Conservation (phyloP, 805 yeast genomes). For the Komagataella pseudopastoris region DNA sequence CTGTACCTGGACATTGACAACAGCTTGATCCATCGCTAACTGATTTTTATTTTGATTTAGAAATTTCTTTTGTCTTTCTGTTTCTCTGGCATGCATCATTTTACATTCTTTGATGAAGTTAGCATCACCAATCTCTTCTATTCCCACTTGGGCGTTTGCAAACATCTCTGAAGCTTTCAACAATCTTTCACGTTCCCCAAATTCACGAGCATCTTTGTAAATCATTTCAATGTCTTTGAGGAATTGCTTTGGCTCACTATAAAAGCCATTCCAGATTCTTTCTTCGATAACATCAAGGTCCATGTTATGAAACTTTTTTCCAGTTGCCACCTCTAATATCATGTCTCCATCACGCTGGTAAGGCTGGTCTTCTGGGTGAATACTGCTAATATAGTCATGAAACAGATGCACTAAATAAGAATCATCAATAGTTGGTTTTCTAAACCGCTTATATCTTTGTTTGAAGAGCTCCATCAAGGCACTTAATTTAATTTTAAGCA, state of each 20-base stretch:
- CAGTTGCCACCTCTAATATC: constrained; percentile 73
- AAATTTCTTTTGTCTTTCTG: constrained; percentile 32
- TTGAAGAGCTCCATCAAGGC: constrained; percentile 86
- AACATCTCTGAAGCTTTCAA: constrained; percentile 84
- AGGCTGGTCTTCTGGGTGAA: constrained; percentile 16
- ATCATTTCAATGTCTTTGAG: constrained; percentile 77
- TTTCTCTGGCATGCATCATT: constrained; percentile 55
- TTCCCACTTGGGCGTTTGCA: constrained; percentile 90
- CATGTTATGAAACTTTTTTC: constrained; percentile 68
- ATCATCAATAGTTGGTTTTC: constrained; percentile 84
- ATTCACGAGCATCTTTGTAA: constrained; percentile 56
- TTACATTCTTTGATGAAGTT: constrained; percentile 68
- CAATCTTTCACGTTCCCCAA: constrained; percentile 75
- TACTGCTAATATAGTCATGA: constrained; percentile 28
- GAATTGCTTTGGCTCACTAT: constrained; percentile 86
- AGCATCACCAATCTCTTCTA: constrained; percentile 66
- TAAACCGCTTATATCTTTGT: constrained; percentile 75
- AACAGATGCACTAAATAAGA: constrained; percentile 59
- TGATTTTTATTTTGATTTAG: constrained; percentile 21
- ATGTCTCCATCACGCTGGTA: constrained; percentile 49
- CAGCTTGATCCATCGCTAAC: constrained; percentile 9
- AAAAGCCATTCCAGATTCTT: constrained; percentile 92
- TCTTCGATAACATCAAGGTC: constrained; percentile 91
- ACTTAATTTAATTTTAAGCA: constrained; percentile 72
- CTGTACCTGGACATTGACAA: constrained; percentile 3